Conservation (phyloP, 2,329 filamentous ascomycete species). For the Mycocentrospora acerina region DNA sequence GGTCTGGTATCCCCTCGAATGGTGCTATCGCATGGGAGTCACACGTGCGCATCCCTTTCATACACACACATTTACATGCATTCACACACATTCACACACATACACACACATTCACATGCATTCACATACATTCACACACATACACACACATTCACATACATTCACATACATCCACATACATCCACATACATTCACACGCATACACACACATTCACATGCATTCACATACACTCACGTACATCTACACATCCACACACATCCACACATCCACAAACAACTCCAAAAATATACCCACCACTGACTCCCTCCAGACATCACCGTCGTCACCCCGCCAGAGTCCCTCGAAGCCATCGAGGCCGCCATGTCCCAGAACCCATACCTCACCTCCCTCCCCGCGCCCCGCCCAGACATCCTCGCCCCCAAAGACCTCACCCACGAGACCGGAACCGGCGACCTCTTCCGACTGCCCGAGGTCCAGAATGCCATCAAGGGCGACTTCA, state of each 20-base stretch:
- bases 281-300: conserved; percentile 5
- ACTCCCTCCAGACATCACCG: conserved; percentile 50
- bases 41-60: conserved; percentile 57
- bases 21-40: conserved; percentile 79
- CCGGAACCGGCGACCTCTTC: conserved; percentile 85
- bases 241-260: too few species aligned
- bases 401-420: conserved; percentile 77
- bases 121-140: too few species aligned
- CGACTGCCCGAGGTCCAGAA: conserved; percentile 78
- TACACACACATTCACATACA: too few species aligned
- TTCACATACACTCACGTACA: too few species aligned
- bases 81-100: too few species aligned
- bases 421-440: conserved; percentile 73
- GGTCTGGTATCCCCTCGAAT: conserved; percentile 88
- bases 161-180: too few species aligned
- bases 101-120: too few species aligned
- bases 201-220: too few species aligned
- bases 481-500: conserved; percentile 81
- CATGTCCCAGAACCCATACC: conserved; percentile 74
- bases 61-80: neutral
- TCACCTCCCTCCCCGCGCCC: conserved; percentile 72
- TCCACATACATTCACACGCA: too few species aligned
- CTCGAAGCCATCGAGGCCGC: conserved; percentile 67
- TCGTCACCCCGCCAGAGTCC: conserved; percentile 60
- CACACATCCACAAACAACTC: too few species aligned